phyloP scores from a whole-genome alignment of 768 basidiomycete species.

The Boletus subparvulus region DNA sequence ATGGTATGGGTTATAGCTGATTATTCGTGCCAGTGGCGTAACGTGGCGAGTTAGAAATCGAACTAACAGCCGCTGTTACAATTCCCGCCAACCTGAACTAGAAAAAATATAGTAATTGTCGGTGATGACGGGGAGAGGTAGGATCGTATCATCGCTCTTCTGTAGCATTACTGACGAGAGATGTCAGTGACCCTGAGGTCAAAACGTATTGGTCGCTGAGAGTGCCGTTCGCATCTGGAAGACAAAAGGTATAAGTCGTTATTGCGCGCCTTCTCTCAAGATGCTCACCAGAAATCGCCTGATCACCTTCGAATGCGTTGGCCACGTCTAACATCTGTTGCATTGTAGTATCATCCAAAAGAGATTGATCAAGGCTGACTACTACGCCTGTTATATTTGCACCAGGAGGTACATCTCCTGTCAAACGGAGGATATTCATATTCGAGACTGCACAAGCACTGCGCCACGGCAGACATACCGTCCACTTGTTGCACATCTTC shows the following conservation, averaged over 20 bases:
- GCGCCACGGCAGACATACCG: background rate
- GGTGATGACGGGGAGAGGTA: background rate
- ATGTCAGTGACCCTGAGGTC: background rate
- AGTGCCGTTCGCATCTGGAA: background rate
- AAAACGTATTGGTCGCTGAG: background rate
- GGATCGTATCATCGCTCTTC: background rate
- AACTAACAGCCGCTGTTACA: constrained; percentile 9
- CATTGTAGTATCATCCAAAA: constrained; percentile 2
- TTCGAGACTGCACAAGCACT: background rate
- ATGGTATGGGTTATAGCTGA: background rate
- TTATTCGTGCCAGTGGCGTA: background rate
- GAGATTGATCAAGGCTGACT: constrained; percentile 4
- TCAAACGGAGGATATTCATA: background rate
- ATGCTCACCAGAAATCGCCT: constrained; percentile 2
- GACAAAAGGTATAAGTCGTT: background rate
- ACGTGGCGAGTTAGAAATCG: background rate
- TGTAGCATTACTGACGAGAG: background rate
- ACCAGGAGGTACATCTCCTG: background rate
- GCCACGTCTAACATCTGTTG: constrained; percentile 2
- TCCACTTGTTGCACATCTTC: background rate
- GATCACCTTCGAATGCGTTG: background rate
- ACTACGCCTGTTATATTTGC: background rate
- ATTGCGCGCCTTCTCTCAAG: background rate
- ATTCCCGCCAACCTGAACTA: background rate
- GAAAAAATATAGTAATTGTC: background rate